A percentile compares a stretch with the other conserved stretches of the same genome.
phyloP scores from a whole-genome alignment of 352 stramenopile genomes.

The Pythium biforme region DNA sequence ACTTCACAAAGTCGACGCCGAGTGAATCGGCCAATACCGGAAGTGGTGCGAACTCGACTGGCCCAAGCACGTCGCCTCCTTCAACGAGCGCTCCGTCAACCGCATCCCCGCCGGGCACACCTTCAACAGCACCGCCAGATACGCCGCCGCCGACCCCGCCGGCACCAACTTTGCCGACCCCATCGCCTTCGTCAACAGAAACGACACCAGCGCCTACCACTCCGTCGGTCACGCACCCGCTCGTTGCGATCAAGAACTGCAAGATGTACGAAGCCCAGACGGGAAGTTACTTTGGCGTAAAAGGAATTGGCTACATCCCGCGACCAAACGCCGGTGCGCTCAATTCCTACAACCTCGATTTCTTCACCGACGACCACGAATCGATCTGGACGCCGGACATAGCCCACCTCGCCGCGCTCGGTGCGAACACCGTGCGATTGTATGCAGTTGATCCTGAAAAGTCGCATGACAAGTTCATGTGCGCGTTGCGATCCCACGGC shows the following conservation, averaged over 20 bases:
- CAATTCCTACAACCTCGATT: constrained; percentile 75
- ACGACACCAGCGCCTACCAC: too few relatives aligned
- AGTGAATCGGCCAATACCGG: too few relatives aligned
- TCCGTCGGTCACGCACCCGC: constrained; percentile 54
- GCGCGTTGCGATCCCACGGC: constrained; percentile 56
- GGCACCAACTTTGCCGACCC: too few relatives aligned
- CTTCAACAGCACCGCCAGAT: too few relatives aligned
- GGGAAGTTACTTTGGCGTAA: constrained; percentile 62
- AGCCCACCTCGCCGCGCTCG: constrained; percentile 48
- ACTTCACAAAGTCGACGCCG: too few relatives aligned
- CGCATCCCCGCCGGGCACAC: too few relatives aligned
- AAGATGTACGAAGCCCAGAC: constrained; percentile 82
- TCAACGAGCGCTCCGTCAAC: too few relatives aligned
- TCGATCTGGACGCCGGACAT: constrained; percentile 73
- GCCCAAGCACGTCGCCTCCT: too few relatives aligned
- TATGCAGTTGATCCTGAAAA: constrained; percentile 84
- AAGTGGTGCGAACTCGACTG: too few relatives aligned
- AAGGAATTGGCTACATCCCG: constrained; percentile 88
- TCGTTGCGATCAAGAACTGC: constrained; percentile 58
- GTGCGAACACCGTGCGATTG: constrained; percentile 77
- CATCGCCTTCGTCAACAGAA: too few relatives aligned
- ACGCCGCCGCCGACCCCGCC: too few relatives aligned
- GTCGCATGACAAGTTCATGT: constrained; percentile 89
- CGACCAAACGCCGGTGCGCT: constrained; percentile 74
- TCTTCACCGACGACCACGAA: constrained; percentile 80